Evolutionary conservation across 345 rosid species (phyloP), one percentile per base, ranked within the genome.

Genomic region (Geranium brycei): DNA sequence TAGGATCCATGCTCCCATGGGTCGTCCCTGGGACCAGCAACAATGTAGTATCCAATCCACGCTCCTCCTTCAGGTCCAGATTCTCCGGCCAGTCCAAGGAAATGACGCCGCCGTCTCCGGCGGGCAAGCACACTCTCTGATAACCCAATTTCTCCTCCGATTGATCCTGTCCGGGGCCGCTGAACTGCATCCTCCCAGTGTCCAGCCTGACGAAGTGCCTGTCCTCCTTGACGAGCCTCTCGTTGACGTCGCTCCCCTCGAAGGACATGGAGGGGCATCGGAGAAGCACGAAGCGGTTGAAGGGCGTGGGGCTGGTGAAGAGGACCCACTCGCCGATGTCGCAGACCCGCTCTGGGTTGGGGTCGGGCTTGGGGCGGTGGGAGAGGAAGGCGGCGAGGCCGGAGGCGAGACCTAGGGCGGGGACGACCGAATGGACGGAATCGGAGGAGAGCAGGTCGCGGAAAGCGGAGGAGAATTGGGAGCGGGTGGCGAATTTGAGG

Each of bases 51-150:
- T 92, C 98, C 72, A 89, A 19, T 69, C 93, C 96, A 68, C 75
- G 81, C 78, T 92, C 98, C 69, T 83, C 90, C 60, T 47, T 66
- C 72, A 92, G 73, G 19, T 87, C 85, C 80, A 92, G 80, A 81
- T 78, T 79, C 65, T 77, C 86, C 23, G 96, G 96, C 95, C 95
- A 92, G 77, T 92, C 98, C 55, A 92, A 67, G 1, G 98, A 86
- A 65, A 92, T 31, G 59, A 87, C 87, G 3, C 96, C 98, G 0
- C 97, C 96, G 57, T 89, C 96, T 69, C 78, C 83, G 16, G 90
- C 75, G 59, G 65, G 67, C 1, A 89, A 67, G 32, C 95, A 92
- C 18, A 80, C 71, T 31, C 98, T 81, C 81, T 87, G 98, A 68
- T 83, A 92, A 75, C 77, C 86, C 74, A 92, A 74, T 68, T 65